A percentile compares a stretch with the other conserved stretches of the same genome.
phyloP scores from a whole-genome alignment of 1,139 yeast genomes.

The Taiozyma sp. region DNA sequence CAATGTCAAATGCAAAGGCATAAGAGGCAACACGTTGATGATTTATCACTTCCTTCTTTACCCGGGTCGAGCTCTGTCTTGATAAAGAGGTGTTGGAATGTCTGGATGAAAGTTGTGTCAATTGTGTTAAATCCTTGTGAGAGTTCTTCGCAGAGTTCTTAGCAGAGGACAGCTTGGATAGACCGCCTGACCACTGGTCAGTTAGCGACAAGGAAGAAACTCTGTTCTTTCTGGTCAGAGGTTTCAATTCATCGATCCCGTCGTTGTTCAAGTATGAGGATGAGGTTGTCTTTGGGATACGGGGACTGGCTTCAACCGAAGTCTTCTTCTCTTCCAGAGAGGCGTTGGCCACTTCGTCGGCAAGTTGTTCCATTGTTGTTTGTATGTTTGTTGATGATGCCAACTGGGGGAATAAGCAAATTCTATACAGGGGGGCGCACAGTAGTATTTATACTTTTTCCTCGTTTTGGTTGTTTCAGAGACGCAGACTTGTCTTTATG shows the following conservation, averaged over 20 bases:
- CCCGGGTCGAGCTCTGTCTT: conserved; percentile 36
- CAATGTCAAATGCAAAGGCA: conserved; percentile 85
- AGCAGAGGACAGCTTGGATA: conserved; percentile 16
- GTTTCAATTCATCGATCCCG: conserved; percentile 62
- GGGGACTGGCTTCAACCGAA: neutral
- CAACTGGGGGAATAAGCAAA: neutral
- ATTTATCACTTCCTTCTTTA: conserved; percentile 50
- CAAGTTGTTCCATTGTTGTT: neutral
- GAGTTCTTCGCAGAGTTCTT: conserved; percentile 35
- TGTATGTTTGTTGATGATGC: neutral
- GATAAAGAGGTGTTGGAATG: conserved; percentile 4
- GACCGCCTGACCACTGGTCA: conserved; percentile 51
- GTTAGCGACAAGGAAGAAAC: conserved; percentile 68
- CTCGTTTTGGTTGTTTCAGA: neutral
- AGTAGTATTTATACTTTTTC: neutral
- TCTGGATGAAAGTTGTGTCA: conserved; percentile 12
- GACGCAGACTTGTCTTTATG: neutral
- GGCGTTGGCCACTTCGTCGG: neutral
- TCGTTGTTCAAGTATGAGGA: conserved; percentile 61
- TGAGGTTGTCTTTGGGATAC: conserved; percentile 11
- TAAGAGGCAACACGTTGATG: conserved; percentile 72
- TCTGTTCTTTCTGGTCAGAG: conserved; percentile 53
- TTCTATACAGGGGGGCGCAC: neutral
- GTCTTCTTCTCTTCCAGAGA: neutral
- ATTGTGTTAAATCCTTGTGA: conserved; percentile 35